These are phyloP conservation scores for Wallacemonas rigidus DNA, from an alignment of 208 protist species.

Conservation along the genomic window DNA sequence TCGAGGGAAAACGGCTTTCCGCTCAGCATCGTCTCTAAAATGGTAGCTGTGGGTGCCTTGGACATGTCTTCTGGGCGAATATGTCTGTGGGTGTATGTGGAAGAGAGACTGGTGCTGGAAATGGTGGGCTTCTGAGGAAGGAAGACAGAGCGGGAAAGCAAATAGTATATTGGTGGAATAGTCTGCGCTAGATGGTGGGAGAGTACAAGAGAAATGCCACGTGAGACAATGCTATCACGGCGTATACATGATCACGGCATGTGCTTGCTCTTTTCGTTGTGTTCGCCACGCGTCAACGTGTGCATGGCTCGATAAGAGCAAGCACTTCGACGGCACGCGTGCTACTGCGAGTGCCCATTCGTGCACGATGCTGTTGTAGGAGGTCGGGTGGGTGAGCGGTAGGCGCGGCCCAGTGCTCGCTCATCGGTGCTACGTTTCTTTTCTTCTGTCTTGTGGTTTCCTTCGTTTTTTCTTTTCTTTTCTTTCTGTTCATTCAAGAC, in stretches of 20 bases:
- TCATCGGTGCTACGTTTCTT: neutral
- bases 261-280: no score
- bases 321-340: no score
- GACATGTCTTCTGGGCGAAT: neutral
- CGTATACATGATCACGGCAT: no score
- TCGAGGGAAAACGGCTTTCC: constrained; percentile 44
- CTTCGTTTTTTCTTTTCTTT: neutral
- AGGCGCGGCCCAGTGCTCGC: neutral
- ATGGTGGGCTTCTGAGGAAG: neutral
- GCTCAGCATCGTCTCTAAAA: constrained; percentile 47
- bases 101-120: neutral
- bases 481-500: neutral
- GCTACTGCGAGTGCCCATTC: no score
- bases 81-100: neutral
- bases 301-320: no score
- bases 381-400: no score
- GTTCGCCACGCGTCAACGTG: no score
- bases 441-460: neutral
- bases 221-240: no score
- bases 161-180: neutral
- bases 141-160: neutral
- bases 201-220: no score
- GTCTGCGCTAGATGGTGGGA: no score
- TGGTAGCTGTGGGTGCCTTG: neutral
- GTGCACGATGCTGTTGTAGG: no score